A percentile compares a stretch with the other conserved stretches of the same genome.
Evolutionary conservation across 257 asterid genomes (phyloP).

Genomic region (Jacaranda mimosifolia): DNA sequence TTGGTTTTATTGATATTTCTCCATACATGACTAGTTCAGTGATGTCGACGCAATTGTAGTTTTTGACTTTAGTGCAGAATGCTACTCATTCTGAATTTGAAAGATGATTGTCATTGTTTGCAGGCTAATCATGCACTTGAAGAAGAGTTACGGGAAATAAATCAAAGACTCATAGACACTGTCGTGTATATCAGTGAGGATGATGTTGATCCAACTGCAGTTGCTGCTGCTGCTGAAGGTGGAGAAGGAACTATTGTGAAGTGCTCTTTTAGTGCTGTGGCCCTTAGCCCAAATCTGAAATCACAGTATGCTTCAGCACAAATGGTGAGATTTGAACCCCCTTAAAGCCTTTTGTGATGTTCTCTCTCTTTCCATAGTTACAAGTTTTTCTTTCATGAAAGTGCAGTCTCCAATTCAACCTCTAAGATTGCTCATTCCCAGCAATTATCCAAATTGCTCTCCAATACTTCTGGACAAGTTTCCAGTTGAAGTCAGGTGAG

Average conservation of each 20-base stretch:
- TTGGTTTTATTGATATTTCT: no score
- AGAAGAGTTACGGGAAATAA: slow-evolving; percentile 87
- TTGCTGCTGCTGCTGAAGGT: slow-evolving; percentile 79
- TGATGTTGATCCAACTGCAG: slow-evolving; percentile 84
- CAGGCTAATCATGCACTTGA: slow-evolving; percentile 88
- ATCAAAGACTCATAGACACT: slow-evolving; percentile 83
- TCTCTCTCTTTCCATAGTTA: slow-evolving; percentile 35
- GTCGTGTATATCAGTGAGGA: slow-evolving; percentile 79
- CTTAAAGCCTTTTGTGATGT: slow-evolving; percentile 22
- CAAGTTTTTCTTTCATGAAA: slow-evolving; percentile 32
- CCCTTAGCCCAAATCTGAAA: slow-evolving; percentile 86
- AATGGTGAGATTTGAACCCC: slow-evolving; percentile 64
- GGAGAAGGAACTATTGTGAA: slow-evolving; percentile 86
- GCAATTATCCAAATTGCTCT: slow-evolving; percentile 82
- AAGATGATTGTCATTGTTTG: slow-evolving; percentile 33
- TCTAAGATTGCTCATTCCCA: slow-evolving; percentile 79
- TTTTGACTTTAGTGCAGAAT: neutral
- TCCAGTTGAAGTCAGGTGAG: slow-evolving; percentile 92
- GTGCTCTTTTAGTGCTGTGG: slow-evolving; percentile 84
- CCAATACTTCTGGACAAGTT: slow-evolving; percentile 88
- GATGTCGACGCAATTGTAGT: slow-evolving; percentile 4
- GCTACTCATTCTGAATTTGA: slow-evolving; percentile 18
- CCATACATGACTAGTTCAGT: neutral
- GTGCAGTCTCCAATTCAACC: slow-evolving; percentile 96
- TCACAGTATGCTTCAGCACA: slow-evolving; percentile 93